These are phyloP conservation scores for Thuidium tamariscinum DNA, from an alignment of 225 moss, liverwort and hornwort genomes.

Conservation along the genomic window DNA sequence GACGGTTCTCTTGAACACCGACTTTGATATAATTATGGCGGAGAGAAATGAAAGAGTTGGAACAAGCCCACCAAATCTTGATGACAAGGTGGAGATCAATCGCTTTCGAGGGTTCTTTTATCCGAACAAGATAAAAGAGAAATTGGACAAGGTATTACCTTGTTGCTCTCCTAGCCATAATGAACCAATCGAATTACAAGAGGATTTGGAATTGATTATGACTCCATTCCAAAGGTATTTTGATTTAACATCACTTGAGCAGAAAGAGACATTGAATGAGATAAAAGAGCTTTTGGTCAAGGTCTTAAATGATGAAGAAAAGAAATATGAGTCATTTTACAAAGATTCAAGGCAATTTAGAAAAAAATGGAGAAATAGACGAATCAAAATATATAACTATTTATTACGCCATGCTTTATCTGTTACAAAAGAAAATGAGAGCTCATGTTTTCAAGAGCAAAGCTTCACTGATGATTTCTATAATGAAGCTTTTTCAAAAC, in stretches of 20 bases:
- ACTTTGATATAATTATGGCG: background rate
- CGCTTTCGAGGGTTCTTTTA: accelerated
- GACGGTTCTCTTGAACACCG: accelerated
- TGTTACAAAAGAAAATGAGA: accelerated
- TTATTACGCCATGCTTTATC: background rate
- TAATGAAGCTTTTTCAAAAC: accelerated
- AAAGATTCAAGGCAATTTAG: no score
- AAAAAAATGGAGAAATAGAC: background rate
- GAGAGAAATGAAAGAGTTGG: accelerated
- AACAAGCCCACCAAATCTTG: accelerated
- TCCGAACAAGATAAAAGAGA: background rate
- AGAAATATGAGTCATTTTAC: accelerated
- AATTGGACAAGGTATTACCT: accelerated
- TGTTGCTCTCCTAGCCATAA: accelerated
- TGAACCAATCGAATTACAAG: accelerated
- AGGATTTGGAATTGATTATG: accelerated
- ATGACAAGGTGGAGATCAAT: background rate
- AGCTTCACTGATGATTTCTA: accelerated
- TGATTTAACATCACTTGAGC: background rate
- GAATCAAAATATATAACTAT: background rate
- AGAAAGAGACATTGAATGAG: accelerated
- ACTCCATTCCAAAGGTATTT: background rate
- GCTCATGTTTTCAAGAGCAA: background rate
- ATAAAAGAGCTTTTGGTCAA: accelerated
- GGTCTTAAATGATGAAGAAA: accelerated